Evolutionary conservation across 2,329 filamentous ascomycete genomes (phyloP).

Genomic region (Dactylonectria macrodidyma): DNA sequence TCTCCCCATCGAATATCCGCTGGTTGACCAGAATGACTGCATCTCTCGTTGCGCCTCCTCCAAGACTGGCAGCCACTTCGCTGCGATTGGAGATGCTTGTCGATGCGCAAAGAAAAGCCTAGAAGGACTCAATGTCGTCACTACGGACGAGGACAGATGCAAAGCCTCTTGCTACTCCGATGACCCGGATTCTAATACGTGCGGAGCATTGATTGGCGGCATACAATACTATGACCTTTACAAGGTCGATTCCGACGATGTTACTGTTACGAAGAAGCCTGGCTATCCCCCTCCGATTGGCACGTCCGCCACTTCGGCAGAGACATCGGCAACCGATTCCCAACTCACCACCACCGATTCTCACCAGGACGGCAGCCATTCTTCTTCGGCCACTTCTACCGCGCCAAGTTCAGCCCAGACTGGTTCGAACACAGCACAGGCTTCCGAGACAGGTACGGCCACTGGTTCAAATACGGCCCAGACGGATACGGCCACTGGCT

Average conservation of each 20-base stretch:
- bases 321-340: neutral
- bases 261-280: neutral
- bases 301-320: neutral
- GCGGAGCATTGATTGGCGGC: neutral
- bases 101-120: neutral
- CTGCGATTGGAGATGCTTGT: constrained; percentile 6
- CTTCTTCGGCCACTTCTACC: neutral
- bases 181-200: neutral
- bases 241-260: neutral
- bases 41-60: neutral
- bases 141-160: constrained; percentile 6
- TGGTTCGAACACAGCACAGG: neutral
- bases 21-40: neutral
- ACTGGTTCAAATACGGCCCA: neutral
- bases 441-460: too few species aligned
- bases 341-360: neutral
- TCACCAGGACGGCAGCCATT: neutral
- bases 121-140: neutral
- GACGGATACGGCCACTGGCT: neutral
- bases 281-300: neutral
- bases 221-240: constrained; percentile 6
- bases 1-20: neutral
- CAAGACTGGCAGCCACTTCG: constrained; percentile 5
- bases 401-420: neutral
- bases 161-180: constrained; percentile 3